Base-by-base conservation (phyloP, 139 green algal species). In the Marvania coccoides region DNA sequence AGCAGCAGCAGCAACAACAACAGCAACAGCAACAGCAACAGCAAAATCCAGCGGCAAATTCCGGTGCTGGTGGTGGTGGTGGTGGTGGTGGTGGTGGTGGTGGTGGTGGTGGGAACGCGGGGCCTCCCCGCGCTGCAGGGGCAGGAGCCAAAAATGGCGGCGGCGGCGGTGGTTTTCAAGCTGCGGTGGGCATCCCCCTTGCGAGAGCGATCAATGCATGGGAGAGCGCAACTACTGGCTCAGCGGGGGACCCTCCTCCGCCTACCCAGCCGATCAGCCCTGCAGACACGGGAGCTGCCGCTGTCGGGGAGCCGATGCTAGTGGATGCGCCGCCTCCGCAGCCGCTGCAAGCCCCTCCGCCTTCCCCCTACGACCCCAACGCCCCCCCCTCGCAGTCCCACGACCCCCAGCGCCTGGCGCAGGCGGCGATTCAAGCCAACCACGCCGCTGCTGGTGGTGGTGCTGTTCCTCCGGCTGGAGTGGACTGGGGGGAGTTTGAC, bases 261-360 rank as follows among this genome's bases (percentile, higher is more conserved):
- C 38, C 38, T n/a, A 46, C 10, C 38, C 13, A 10, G 38, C 23
- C 48, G 23, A 6, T 58, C n/a, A 10, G 6, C 5, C 45, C 26
- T 39, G 56, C 67, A 86, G 69, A 68, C 45, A 5, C 34, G 9
- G 1, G 69, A 83, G 34, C n/a, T n/a, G n/a, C n/a, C n/a, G n/a
- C n/a, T n/a, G n/a, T n/a, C n/a, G n/a, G n/a, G n/a, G n/a, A n/a
- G n/a, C n/a, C n/a, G n/a, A n/a, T n/a, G n/a, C n/a, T n/a, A n/a
- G n/a, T n/a, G n/a, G n/a, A n/a, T n/a, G n/a, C n/a, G n/a, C n/a
- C 26, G 10, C 3, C 47, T 33, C 30, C 30, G 3, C 62, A 61
- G 7, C 3, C n/a, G 13, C 45, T 45, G 45, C 23, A 40, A 39
- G 26, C 2, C 15, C 2, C 30, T n/a, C 45, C 3, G 12, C 24